A percentile compares a stretch with the other conserved stretches of the same genome.
phyloP scores from a whole-genome alignment of 208 protist genomes.

The Hexamita inflata region DNA sequence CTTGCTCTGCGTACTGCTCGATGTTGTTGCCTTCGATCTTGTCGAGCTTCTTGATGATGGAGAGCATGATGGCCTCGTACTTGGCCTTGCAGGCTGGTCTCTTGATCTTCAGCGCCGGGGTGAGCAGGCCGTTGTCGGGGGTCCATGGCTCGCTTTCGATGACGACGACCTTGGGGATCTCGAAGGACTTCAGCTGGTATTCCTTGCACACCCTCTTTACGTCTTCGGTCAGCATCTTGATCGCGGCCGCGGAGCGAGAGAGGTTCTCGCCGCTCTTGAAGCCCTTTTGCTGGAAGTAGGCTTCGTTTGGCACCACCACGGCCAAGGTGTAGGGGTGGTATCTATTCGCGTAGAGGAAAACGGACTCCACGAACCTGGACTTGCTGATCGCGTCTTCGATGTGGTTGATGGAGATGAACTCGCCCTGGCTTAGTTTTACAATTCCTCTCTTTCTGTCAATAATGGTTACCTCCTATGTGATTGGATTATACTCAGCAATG shows the following conservation, averaged over 20 bases:
- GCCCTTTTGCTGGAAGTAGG: background rate
- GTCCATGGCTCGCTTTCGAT: constrained; percentile 23
- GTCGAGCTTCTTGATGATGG: background rate
- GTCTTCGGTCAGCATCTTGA: background rate
- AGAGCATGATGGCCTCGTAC: background rate
- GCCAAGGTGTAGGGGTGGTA: constrained; percentile 18
- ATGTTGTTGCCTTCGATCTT: constrained; percentile 42
- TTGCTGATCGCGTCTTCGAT: constrained; percentile 24
- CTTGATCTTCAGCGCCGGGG: constrained; percentile 30
- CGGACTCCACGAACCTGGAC: background rate
- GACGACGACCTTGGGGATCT: constrained; percentile 15
- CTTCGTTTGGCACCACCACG: constrained; percentile 17
- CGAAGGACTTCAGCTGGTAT: background rate
- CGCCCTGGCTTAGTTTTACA: constrained; percentile 38
- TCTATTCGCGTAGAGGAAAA: constrained; percentile 20
- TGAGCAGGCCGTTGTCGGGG: constrained; percentile 18
- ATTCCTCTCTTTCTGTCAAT: constrained; percentile 35
- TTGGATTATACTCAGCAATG: background rate
- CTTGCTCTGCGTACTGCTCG: background rate
- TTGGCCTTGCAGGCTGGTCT: background rate
- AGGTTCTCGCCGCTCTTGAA: too few relatives aligned
- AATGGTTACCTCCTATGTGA: background rate
- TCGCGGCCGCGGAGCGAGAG: background rate
- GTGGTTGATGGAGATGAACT: constrained; percentile 25
- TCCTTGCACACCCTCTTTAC: background rate